phyloP scores from a whole-genome alignment of 108 stramenopile species.

The Fragilariopsis cylindrus region DNA sequence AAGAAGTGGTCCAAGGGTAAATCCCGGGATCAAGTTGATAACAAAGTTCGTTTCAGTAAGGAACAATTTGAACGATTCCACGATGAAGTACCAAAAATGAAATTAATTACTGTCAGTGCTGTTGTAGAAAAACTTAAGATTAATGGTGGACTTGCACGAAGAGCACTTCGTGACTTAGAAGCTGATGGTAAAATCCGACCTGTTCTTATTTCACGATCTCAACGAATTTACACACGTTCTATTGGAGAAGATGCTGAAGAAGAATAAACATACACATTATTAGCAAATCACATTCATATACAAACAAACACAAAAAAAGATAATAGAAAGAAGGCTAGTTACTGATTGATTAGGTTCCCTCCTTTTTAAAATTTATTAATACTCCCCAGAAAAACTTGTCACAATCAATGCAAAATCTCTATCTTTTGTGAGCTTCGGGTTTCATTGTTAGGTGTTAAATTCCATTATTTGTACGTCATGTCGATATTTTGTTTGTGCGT shows the following conservation, averaged over 20 bases:
- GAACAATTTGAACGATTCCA: conserved; percentile 94
- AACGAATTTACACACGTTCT: conserved; percentile 97
- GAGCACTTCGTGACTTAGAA: conserved; percentile 90
- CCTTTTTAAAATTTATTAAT: no score
- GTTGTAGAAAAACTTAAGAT: conserved; percentile 99
- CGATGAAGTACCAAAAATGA: conserved; percentile 99
- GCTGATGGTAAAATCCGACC: conserved; percentile 94
- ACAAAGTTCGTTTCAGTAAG: conserved; percentile 99
- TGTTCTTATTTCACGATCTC: conserved; percentile 88
- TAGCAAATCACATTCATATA: no score
- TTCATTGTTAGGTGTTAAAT: no score
- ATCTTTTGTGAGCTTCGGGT: no score
- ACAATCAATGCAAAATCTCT: no score
- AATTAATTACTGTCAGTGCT: conserved; percentile 96
- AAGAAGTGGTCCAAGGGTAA: conserved; percentile 99
- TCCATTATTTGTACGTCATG: no score
- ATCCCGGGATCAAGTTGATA: conserved; percentile 98
- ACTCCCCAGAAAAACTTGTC: no score
- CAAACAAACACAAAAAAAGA: background rate
- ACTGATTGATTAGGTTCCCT: background rate
- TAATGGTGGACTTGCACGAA: conserved; percentile 94
- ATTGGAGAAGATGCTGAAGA: conserved; percentile 76
- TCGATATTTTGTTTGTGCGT: background rate
- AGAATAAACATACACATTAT: conserved; percentile 3
- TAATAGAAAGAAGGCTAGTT: background rate